Evolutionary conservation across 2,329 filamentous ascomycete genomes (phyloP), one percentile per base, ranked within the genome.

Genomic region (Tolypocladium tropicale): DNA sequence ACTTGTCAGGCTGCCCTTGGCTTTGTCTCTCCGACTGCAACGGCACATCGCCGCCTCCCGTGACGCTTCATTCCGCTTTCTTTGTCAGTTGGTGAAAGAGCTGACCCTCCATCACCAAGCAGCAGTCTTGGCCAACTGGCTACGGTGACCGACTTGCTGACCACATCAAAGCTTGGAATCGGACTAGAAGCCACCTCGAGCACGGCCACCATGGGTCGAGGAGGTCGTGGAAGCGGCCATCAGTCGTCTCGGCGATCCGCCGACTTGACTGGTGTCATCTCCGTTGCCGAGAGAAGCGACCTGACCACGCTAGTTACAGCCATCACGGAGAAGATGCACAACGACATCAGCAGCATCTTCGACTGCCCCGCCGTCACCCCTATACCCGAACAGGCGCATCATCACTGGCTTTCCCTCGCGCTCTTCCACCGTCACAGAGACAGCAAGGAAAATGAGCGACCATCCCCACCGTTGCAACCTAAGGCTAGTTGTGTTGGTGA

Each of bases 281-380:
- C 69, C 23, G 50, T 67, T 5, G 69, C 74, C 2, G 79, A 84
- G 63, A 77, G 74, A 61, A 71, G 72, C 34, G 80, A 84, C 56
- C 67, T 86, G 43, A 68, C 72, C n/a, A 70, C 73, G 4, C 72
- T 86, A 14, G 68, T 82, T 56, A 72, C 66, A 30, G 73, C 74
- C 50, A 78, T 83, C 59, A 78, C 77, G 37, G 81, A 84, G 52
- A 73, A 73, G 39, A 81, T 85, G 72, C 74, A 78, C 56, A 75
- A 74, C 53, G 75, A 81, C 43, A 72, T 84, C 57, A 72, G 67
- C 59, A 73, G 75, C 53, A 74, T 75, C 57, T 84, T 85, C 60
- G 78, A 82, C 60, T 73, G 71, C 6, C 70, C 76, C 25, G 68
- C 70, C 18, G 64, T 67, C 36, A 65, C 68, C 9, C 67, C 71